Conservation (phyloP, 2,329 filamentous ascomycete genomes). For the Fusarium secorum region DNA sequence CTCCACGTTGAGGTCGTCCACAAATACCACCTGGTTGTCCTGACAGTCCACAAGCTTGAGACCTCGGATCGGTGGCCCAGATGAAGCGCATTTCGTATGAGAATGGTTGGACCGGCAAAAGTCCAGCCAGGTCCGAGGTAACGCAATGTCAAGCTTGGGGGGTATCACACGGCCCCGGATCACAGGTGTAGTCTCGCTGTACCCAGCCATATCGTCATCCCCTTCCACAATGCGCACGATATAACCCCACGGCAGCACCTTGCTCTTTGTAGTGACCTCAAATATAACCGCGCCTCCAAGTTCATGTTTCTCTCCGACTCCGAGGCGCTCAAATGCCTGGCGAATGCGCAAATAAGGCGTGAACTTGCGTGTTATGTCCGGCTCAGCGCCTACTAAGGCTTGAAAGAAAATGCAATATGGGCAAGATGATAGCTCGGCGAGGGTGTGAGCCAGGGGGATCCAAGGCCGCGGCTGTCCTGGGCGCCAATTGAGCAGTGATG, state of each 20-base stretch:
- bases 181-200: constrained; percentile 25
- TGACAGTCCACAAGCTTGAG: constrained; percentile 47
- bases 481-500: constrained; percentile 47
- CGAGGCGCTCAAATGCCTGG: constrained; percentile 50
- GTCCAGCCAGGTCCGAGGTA: constrained; percentile 47
- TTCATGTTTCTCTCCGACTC: constrained; percentile 48
- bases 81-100: constrained; percentile 32
- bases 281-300: constrained; percentile 48
- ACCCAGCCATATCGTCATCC: constrained; percentile 34
- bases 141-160: constrained; percentile 41
- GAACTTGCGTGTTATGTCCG: constrained; percentile 46
- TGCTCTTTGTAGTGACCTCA: constrained; percentile 49
- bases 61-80: constrained; percentile 35
- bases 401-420: constrained; percentile 52
- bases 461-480: constrained; percentile 48
- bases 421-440: constrained; percentile 42
- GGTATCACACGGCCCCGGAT: constrained; percentile 47
- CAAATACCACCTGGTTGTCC: constrained; percentile 42
- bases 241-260: constrained; percentile 49
- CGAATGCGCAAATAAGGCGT: constrained; percentile 51
- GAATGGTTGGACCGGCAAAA: constrained; percentile 46
- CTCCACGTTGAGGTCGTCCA: constrained; percentile 38
- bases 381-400: constrained; percentile 44
- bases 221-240: constrained; percentile 45
- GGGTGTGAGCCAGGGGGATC: constrained; percentile 48